Evolutionary conservation across 495 filamentous ascomycete genomes (phyloP), one percentile per base, ranked within the genome.

Genomic region (Corynascus novoguineensis): DNA sequence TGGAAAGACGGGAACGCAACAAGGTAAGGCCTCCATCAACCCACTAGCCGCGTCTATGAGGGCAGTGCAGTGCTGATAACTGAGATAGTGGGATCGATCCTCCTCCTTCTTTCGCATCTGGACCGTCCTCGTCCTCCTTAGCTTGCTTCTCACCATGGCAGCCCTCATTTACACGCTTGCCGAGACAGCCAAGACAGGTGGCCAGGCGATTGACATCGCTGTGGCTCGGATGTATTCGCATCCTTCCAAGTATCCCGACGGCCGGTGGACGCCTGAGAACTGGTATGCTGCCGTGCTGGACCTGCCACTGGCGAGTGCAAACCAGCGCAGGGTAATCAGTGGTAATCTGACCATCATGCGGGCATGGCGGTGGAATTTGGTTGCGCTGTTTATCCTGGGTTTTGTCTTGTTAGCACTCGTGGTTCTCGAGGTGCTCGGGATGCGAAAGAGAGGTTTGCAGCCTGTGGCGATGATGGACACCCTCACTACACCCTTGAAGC

Each of bases 291-390:
- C 76, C 1, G 67, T 83, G 22, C 65, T 81, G 12, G 57, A 66
- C 25, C 69, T 81, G 25, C 68, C 76, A n/a, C 50, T 83, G 19
- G 66, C 61, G 5, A 55, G 66, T 34, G 55, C 58, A 1, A 52
- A 53, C 25, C 61, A 69, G 4, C 58, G 68, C 19, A 60, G 60
- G 29, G 68, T 75, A 10, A 77, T 83, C 19, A 28, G 50, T 24
- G 57, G 62, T 14, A 73, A 79, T 38, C 56, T 80, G 51, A 64
- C 31, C 14, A 47, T 77, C 14, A 81, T 81, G 70, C 68, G 70
- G 29, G 78, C 68, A 6, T 82, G 80, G 79, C 66, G 74, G 57
- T 81, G 75, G 68, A 83, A 83, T 68, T 62, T 81, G 47, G 75
- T 82, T 17, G 68, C 77, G 7, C 63, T 83, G 64, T 77, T 80